These are phyloP conservation scores for Piper longum DNA, from an alignment of 164 flowering plant species.

Conservation along the genomic window DNA sequence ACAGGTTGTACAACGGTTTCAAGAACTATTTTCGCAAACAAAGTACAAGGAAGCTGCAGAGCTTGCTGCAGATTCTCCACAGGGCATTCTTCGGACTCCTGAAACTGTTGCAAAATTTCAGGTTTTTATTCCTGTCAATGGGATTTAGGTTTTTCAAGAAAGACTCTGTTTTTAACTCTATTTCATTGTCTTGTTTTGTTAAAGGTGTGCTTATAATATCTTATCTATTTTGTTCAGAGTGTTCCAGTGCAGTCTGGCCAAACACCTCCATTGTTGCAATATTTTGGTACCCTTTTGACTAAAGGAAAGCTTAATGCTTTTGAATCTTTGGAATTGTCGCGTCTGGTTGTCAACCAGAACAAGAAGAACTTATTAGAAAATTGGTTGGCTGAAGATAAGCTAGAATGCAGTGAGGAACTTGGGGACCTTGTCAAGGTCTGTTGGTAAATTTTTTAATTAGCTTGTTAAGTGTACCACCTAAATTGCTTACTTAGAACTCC, in stretches of 20 bases:
- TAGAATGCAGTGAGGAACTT: slow-evolving; percentile 97
- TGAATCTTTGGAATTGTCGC: slow-evolving; percentile 95
- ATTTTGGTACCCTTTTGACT: slow-evolving; percentile 91
- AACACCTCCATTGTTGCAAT: slow-evolving; percentile 93
- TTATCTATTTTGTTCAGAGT: slow-evolving; percentile 45
- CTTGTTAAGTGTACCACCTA: too few species aligned
- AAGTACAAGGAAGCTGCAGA: slow-evolving; percentile 99
- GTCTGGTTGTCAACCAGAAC: slow-evolving; percentile 95
- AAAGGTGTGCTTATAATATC: neutral
- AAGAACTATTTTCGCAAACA: slow-evolving; percentile 93
- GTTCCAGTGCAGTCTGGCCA: slow-evolving; percentile 99
- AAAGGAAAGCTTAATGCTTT: slow-evolving; percentile 94
- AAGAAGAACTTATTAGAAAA: slow-evolving; percentile 94
- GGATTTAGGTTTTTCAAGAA: neutral
- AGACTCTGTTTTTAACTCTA: neutral
- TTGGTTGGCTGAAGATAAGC: slow-evolving; percentile 98
- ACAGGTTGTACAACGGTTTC: slow-evolving; percentile 99
- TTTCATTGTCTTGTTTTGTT: neutral
- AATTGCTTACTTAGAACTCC: too few species aligned
- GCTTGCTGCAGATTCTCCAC: slow-evolving; percentile 99
- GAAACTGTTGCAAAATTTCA: slow-evolving; percentile 99
- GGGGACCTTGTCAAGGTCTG: slow-evolving; percentile 97
- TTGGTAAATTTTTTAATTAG: neutral
- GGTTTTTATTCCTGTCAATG: slow-evolving; percentile 22
- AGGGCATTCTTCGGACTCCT: slow-evolving; percentile 92